phyloP scores from a whole-genome alignment of 2,329 filamentous ascomycete genomes.

The Fusarium praegraminearum region DNA sequence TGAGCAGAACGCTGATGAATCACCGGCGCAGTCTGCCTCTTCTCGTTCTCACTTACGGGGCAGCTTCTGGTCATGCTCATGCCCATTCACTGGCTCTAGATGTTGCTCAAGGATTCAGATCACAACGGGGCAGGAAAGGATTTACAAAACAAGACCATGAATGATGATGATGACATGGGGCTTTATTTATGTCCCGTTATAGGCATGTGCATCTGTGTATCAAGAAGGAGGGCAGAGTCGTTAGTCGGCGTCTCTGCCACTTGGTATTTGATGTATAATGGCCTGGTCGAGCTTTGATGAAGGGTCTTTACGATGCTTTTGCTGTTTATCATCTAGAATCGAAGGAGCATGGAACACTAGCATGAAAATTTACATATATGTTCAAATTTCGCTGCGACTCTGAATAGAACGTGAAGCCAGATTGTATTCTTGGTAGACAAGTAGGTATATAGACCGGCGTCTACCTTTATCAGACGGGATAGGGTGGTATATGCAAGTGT shows the following conservation, averaged over 20 bases:
- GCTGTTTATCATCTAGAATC: constrained; percentile 49
- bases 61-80: constrained; percentile 38
- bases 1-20: constrained; percentile 6
- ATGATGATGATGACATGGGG: constrained; percentile 35
- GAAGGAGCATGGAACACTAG: constrained; percentile 42
- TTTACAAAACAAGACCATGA: constrained; percentile 37
- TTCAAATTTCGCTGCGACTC: constrained; percentile 25
- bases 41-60: constrained; percentile 26
- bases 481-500: no score
- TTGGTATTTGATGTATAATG: constrained; percentile 32
- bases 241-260: constrained; percentile 21
- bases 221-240: constrained; percentile 17
- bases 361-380: constrained; percentile 44
- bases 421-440: neutral
- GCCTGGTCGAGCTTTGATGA: constrained; percentile 39
- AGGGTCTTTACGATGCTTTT: constrained; percentile 43
- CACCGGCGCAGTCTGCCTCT: constrained; percentile 31
- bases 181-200: constrained; percentile 18
- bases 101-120: constrained; percentile 30
- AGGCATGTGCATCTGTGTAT: constrained; percentile 29
- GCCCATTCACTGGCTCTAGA: constrained; percentile 41
- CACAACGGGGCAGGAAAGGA: constrained; percentile 26
- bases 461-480: neutral
- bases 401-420: neutral
- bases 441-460: no score